These are phyloP conservation scores for Salvia splendens DNA, from an alignment of 257 asterid species.

Conservation along the genomic window DNA sequence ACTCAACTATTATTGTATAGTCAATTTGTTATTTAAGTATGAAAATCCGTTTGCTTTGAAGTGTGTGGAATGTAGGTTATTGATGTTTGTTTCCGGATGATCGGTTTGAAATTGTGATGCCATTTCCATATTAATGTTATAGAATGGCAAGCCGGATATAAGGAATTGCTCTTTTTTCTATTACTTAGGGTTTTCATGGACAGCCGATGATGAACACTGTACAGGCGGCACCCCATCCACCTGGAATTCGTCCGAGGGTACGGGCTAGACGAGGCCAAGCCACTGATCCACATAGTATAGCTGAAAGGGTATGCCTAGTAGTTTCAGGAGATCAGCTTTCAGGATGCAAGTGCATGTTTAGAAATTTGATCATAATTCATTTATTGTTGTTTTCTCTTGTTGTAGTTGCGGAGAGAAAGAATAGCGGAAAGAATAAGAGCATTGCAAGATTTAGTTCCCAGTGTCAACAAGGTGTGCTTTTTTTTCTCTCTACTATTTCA, in stretches of 20 bases:
- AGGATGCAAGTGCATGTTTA: background rate
- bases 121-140: background rate
- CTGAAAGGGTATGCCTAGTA: conserved; percentile 77
- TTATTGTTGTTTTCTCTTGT: conserved; percentile 16
- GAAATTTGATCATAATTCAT: background rate
- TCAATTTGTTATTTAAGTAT: background rate
- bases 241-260: conserved; percentile 81
- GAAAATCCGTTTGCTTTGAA: background rate
- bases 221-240: conserved; percentile 69
- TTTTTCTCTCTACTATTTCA: conserved; percentile 21
- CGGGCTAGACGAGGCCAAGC: conserved; percentile 99
- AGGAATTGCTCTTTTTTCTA: conserved; percentile 14
- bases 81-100: background rate
- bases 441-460: conserved; percentile 95
- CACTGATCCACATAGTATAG: conserved; percentile 99
- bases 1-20: background rate
- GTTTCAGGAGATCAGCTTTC: conserved; percentile 4
- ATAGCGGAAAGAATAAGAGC: conserved; percentile 98
- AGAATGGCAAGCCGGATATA: background rate
- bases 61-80: background rate
- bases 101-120: background rate
- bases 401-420: conserved; percentile 90
- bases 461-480: conserved; percentile 81
- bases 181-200: conserved; percentile 70
- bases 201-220: conserved; percentile 63